Base-by-base conservation (phyloP, 768 basidiomycete species). In the Leccinum variicolor region DNA sequence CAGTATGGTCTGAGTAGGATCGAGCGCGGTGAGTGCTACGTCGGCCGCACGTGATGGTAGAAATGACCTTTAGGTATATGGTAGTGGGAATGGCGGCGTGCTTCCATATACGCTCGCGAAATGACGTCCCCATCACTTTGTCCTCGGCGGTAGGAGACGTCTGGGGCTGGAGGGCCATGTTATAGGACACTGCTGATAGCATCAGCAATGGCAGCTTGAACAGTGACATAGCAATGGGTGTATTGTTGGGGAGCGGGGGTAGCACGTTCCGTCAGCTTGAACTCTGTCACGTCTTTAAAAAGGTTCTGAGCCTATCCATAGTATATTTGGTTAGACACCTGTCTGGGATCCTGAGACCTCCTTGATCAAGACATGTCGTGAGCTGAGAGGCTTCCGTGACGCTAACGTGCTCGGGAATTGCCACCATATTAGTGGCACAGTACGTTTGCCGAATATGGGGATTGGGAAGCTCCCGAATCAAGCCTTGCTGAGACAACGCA, bases 181-280 rank as follows among this genome's bases (percentile, higher is more conserved):
- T 56, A 17, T 45, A 65, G 9, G 34, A 56, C 2, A 51, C 6
- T 0, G 63, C 54, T 9, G 63, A 64, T 4, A 31, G 11, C 5
- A 65, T 9, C 2, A 65, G 31, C 2, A 65, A 25, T 6, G 56
- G 26, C 0, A 64, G 6, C 9, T 64, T 59, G 43, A 54, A 7
- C 13, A 62, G 0, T 0, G 63, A 56, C 63, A 64, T 64, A 33
- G 33, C 11, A 33, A 17, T 41, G 2, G 31, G 45, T 50, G 4
- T 19, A 5, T 3, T 11, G 21, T 6, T 13, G 45, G 45, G 23
- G 26, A 15, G n/a, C 9, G 15, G n/a, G 5, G 26, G 53, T 11
- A 0, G 2, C 14, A 4, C 8, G 15, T 26, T 6, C 34, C 26
- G 2, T 26, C 19, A 9, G 17, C 25, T 54, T 6, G 13, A 41